Evolutionary conservation across 495 filamentous ascomycete species (phyloP), one percentile per base, ranked within the genome.

Genomic region (Hypoxylon cercidicola): DNA sequence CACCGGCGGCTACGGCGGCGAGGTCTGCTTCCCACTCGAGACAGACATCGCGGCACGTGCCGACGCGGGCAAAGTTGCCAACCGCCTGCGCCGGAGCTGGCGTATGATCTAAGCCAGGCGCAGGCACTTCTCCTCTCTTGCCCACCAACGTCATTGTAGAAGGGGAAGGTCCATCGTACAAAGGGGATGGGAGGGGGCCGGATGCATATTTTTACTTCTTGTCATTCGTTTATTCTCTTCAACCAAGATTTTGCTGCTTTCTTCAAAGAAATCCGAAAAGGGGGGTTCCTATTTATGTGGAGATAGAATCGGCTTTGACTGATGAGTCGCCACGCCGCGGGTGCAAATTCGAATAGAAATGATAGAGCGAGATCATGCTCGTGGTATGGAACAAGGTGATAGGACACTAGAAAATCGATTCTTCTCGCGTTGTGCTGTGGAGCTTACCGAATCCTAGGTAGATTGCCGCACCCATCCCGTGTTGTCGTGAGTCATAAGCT

Each of bases 151-250:
- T 16, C 23, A 43, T 62, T 15, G 34, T n/a, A 13, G 40, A 8
- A 45, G n/a, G 19, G 25, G 34, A 18, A 23, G 40, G 34, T 19
- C 41, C 1, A 13, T 55, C 54, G 64, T 68, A 63, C 55, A 63
- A 68, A 55, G n/a, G 32, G 13, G 30, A 28, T 10, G 37, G 21
- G 39, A 23, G 55, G 48, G 16, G 34, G 28, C 34, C 21, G 11
- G 39, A 32, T 61, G 66, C 39, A 69, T 64, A 64, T 25, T 69
- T 54, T 61, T 16, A 41, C 39, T 69, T 64, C 60, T 64, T 28
- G 55, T 52, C 60, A 37, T 54, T 69, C 66, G 55, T 48, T 67
- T n/a, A n/a, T 51, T 62, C 3, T 2, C n/a, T 49, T 18, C 4
- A 40, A 40, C 37, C 30, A 32, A 32, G 4, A 35, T 57, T 40